Conservation (phyloP, 345 rosid species). For the Euphorbia tirucalli region DNA sequence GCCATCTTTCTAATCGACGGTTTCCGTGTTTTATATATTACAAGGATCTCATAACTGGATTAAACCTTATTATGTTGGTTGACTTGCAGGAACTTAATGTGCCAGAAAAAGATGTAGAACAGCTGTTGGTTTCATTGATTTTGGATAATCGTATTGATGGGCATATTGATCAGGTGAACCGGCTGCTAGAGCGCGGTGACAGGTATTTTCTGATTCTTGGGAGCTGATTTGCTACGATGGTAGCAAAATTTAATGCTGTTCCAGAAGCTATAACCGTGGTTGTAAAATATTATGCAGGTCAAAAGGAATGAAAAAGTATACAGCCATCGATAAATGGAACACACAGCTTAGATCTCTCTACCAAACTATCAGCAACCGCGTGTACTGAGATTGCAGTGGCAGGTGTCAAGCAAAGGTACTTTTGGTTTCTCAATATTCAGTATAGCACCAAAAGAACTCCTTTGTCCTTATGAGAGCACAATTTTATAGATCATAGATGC, state of each 20-base stretch:
- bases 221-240: constrained; percentile 11
- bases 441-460: background rate
- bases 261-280: background rate
- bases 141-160: constrained; percentile 92
- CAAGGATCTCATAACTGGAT: background rate
- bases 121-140: constrained; percentile 80
- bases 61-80: constrained; percentile 7
- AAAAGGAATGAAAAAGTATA: constrained; percentile 88
- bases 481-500: background rate
- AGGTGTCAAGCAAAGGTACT: background rate
- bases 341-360: constrained; percentile 77
- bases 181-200: constrained; percentile 83
- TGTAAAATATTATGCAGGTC: constrained; percentile 43
- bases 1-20: background rate
- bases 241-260: background rate
- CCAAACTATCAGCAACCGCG: constrained; percentile 63
- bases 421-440: background rate
- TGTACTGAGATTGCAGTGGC: constrained; percentile 39
- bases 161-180: constrained; percentile 96
- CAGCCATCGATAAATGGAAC: constrained; percentile 95
- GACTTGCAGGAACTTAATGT: constrained; percentile 77
- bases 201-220: constrained; percentile 37
- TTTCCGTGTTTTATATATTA: background rate
- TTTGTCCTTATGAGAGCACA: background rate
- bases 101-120: constrained; percentile 92